Conservation (phyloP, 805 yeast genomes). For the Candida suzukii region DNA sequence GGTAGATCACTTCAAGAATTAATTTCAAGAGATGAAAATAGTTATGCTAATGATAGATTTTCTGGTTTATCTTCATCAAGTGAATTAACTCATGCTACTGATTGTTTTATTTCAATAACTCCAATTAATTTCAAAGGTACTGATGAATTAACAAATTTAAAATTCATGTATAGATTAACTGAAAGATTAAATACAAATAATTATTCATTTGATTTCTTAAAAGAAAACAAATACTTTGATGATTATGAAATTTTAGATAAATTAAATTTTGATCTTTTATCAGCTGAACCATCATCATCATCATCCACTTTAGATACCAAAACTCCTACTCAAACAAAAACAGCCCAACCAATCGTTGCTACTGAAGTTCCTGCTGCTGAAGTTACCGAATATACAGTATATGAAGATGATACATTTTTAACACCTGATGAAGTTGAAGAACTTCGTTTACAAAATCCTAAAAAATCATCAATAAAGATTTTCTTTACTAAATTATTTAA, state of each 20-base stretch:
- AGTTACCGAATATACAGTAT: background rate
- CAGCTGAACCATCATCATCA: background rate
- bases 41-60: background rate
- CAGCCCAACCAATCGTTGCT: background rate
- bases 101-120: slow-evolving; percentile 14
- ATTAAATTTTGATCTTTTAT: background rate
- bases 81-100: slow-evolving; percentile 12
- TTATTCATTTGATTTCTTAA: background rate
- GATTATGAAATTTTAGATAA: background rate
- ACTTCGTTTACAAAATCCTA: too few relatives aligned
- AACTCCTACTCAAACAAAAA: too few relatives aligned
- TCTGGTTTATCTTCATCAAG: slow-evolving; percentile 3
- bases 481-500: too few relatives aligned
- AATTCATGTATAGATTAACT: background rate
- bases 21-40: background rate
- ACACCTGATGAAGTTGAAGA: background rate
- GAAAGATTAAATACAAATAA: background rate
- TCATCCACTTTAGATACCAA: too few relatives aligned
- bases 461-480: too few relatives aligned
- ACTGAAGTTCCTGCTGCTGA: too few relatives aligned
- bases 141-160: slow-evolving; percentile 3
- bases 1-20: background rate
- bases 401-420: background rate
- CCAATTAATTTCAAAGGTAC: slow-evolving; percentile 15
- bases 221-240: background rate